Evolutionary conservation across 352 stramenopile species (phyloP), one percentile per base, ranked within the genome.

Genomic region (Phytophthora rubi): DNA sequence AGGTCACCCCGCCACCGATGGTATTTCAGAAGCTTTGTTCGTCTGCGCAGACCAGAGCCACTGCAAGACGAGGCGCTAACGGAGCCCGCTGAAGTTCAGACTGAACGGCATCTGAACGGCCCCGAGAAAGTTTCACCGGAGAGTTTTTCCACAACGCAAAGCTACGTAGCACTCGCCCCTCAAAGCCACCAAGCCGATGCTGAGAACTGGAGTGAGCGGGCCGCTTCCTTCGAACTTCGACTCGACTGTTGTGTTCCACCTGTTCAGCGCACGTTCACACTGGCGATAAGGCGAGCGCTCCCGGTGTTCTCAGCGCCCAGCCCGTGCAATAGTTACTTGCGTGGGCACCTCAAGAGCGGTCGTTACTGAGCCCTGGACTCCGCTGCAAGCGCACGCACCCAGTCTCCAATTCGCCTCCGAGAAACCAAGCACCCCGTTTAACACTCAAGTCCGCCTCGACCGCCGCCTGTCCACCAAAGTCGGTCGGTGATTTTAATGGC

Each of bases 231-330:
- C 42, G 42, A 54, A 54, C 21, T 53, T 42, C 12, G 16, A 2
- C 51, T 32, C 42, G 52, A 68, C 62, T 65, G 55, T 70, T 66
- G 63, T 65, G 54, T 65, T 70, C 45, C 33, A 59, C 54, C 53
- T 59, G 47, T 60, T 70, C 55, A 70, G 47, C 35, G 54, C 48
- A 56, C 64, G 33, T 67, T 71, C 65, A 18, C 30, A 52, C 65
- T 72, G 65, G 52, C 65, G 33, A 72, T 67, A 72, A 68, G 58
- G 59, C 51, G 49, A 68, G 64, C 42, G 59, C 32, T 45, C 59
- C 37, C 32, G 21, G 37, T 37, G 33, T 59, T 65, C 62, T 28
- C 35, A 28, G 30, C 7, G 26, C 10, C 60, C 42, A 55, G 55
- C 28, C 59, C 30, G 39, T 58, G 26, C 51, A 62, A 37, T 26